Conservation (phyloP, 2,329 filamentous ascomycete species). For the Talaromyces sp. region DNA sequence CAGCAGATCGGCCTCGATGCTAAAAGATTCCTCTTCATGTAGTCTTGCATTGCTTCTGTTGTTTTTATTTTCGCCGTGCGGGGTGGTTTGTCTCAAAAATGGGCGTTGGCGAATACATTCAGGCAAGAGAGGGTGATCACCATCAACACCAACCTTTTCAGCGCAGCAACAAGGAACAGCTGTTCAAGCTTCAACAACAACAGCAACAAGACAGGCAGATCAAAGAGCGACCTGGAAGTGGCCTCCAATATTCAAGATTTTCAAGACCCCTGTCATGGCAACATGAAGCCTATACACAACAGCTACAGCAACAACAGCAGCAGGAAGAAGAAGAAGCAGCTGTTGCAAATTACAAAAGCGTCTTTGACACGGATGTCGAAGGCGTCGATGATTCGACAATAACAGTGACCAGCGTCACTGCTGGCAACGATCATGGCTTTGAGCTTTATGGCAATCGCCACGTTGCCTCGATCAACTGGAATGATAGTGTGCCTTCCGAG, state of each 20-base stretch:
- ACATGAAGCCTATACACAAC: constrained; percentile 8
- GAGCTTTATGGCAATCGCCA: constrained; percentile 13
- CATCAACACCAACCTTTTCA: constrained; percentile 9
- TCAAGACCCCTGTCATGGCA: constrained; percentile 8
- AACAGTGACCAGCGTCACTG: constrained; percentile 34
- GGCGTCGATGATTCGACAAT: constrained; percentile 40
- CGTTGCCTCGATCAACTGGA: constrained; percentile 10
- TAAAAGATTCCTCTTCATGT: background rate
- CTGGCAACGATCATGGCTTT: constrained; percentile 17
- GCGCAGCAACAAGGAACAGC: constrained; percentile 1
- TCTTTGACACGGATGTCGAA: constrained; percentile 41
- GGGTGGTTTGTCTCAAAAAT: constrained; percentile 16
- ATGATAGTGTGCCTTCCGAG: constrained; percentile 13
- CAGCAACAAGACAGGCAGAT: background rate
- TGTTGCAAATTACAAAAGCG: constrained; percentile 22
- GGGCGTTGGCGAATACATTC: constrained; percentile 40
- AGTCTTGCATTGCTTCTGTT: background rate
- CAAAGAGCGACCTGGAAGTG: constrained; percentile 11
- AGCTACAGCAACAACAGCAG: constrained; percentile 4
- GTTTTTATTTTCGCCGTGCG: background rate
- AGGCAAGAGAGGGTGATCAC: constrained; percentile 31
- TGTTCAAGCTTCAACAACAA: constrained; percentile 5
- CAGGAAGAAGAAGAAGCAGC: constrained; percentile 11
- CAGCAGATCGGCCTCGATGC: background rate
- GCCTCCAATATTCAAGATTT: constrained; percentile 16